Conservation (phyloP, 805 yeast species). For the Kazachstania kunashirensis region DNA sequence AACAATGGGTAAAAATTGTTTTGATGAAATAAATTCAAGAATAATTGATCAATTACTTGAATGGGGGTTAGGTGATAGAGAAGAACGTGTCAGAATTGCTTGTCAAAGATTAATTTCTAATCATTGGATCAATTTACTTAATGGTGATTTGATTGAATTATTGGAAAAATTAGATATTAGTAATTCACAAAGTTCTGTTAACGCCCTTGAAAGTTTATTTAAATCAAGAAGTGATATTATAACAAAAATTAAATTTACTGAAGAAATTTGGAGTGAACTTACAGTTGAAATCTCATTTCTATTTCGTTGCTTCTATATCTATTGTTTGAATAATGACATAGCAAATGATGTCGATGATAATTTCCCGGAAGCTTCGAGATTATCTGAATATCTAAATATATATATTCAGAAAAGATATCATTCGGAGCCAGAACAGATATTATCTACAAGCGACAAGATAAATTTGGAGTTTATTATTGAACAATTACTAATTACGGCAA, state of each 20-base stretch:
- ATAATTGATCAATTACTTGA: constrained; percentile 57
- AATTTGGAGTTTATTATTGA: constrained; percentile 66
- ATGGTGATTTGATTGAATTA: constrained; percentile 63
- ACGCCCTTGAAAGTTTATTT: constrained; percentile 57
- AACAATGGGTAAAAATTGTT: constrained; percentile 54
- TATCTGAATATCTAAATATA: constrained; percentile 49
- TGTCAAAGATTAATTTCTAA: constrained; percentile 60
- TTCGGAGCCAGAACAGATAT: constrained; percentile 6
- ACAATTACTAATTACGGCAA: constrained; percentile 60
- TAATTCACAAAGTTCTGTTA: constrained; percentile 56
- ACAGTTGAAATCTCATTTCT: constrained; percentile 70
- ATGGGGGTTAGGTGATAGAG: constrained; percentile 88
- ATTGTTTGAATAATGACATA: constrained; percentile 47
- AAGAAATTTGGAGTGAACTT: constrained; percentile 57
- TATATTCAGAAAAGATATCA: constrained; percentile 43
- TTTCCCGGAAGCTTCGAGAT: constrained; percentile 70
- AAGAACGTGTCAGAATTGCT: constrained; percentile 58
- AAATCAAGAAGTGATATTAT: constrained; percentile 54
- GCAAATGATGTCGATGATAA: constrained; percentile 50
- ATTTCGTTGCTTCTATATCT: constrained; percentile 54
- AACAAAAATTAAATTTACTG: constrained; percentile 48
- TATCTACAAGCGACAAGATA: constrained; percentile 35
- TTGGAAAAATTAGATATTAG: constrained; percentile 62
- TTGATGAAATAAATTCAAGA: constrained; percentile 25
- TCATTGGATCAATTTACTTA: constrained; percentile 61